Evolutionary conservation across 257 asterid species (phyloP), one percentile per base, ranked within the genome.

Genomic region (Prunella vulgaris): DNA sequence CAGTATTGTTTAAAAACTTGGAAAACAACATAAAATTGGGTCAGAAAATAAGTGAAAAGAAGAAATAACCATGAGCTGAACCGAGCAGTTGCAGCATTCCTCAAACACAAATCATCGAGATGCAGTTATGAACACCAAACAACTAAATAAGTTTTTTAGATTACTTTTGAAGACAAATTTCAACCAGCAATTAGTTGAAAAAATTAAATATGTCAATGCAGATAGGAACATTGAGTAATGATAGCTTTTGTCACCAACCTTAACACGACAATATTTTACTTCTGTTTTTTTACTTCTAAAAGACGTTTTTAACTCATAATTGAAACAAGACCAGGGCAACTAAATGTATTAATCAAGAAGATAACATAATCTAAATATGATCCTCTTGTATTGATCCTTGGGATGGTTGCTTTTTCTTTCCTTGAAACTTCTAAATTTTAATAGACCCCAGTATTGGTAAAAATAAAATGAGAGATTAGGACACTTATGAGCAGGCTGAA

Each of bases 21-120:
- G 48, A 65, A 51, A 40, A 51, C 68, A 58, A 32, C 13, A 32
- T n/a, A 30, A 56, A 7, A 38, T 30, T 38, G 58, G 28, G 15
- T 22, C 56, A 35, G 5, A 20, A 49, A 13, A 18, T n/a, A 57
- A 30, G 9, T 35, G 30, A 30, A 63, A 14, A 2, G 56, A 28
- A 44, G 57, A 46, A 10, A 17, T 59, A 68, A 77, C 32, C 15
- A 35, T 60, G 56, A 66, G 54, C 56, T 30, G 54, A 38, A 64
- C 3, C 8, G 9, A 71, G 40, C 53, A 38, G 42, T 38, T 70
- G 40, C 10, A 4, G 35, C 5, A 27, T 53, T 46, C 20, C 48
- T 49, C 25, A 37, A 46, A 25, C 32, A 71, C 58, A 35, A n/a
- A n/a, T n/a, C n/a, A n/a, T n/a, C 69, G 46, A 70, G 17, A 8